Evolutionary conservation across 2,329 filamentous ascomycete species (phyloP), one percentile per base, ranked within the genome.

Genomic region (Piedraia hortae): DNA sequence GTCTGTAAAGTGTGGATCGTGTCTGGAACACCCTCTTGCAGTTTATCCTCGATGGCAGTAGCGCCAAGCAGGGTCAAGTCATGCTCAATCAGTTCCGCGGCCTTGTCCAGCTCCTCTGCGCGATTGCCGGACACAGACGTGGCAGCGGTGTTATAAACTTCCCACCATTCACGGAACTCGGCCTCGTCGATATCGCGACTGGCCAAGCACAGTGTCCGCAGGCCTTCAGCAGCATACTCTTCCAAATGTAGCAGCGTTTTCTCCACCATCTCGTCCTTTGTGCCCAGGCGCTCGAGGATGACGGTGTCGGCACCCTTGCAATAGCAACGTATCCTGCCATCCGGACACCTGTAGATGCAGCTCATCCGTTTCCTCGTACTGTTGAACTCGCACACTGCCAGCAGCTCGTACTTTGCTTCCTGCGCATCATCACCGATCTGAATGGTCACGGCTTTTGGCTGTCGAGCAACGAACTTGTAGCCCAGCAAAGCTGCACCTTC

Each of bases 301-400:
- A 97, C 85, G 2, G 85, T 97, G 43, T 97, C 85, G 20, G 85
- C 85, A 35, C 85, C 85, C 50, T 97, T 97, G 50, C 70, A 82
- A 47, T 91, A 97, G 35, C 77, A 67, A 22, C 85, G 60, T 27
- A 97, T 71, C 50, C 85, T 90, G 30, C 85, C 85, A 48, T 93
- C 82, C 0, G 85, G 85, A 39, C 82, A 91, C 23, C 88, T 67
- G 51, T 88, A 91, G 33, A 97, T 88, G 11, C 82, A 74, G 5
- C 85, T 93, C 85, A 97, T 97, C 33, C 85, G 61, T 52, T 97
- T 97, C 36, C 85, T 61, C 5, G 78, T 85, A 1, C 85, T 93
- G 49, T 97, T 97, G 56, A 97, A 97, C 45, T 97, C 85, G 44
- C 82, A 91, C n/a, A 97, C 80, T 2, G 82, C 82, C 26, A 97